Evolutionary conservation across 139 green algal species (phyloP).

Genomic region (Haematococcus lacustris): DNA sequence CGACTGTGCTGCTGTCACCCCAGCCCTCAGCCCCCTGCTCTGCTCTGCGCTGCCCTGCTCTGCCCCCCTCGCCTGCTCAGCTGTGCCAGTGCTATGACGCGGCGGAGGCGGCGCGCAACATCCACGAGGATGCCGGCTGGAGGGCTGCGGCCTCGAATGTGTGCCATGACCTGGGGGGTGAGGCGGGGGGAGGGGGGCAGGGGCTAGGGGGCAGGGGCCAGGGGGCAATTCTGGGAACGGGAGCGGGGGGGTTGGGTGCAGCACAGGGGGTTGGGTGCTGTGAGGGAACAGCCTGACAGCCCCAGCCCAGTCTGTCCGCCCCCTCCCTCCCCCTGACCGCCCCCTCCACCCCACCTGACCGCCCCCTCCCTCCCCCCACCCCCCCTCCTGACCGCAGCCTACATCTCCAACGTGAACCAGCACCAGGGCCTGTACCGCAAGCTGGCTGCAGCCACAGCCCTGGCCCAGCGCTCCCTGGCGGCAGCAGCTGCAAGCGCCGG

Average conservation of each 20-base stretch:
- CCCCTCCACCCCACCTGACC: not conserved
- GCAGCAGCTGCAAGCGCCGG: too few species aligned
- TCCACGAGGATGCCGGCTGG: conserved; percentile 23
- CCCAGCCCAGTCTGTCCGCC: not conserved
- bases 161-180: conserved; percentile 25
- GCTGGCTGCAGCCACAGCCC: not conserved
- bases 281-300: too few species aligned
- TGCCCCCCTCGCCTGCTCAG: too few species aligned
- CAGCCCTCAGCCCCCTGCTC: too few species aligned
- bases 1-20: too few species aligned
- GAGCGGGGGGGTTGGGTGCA: not conserved
- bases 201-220: not conserved
- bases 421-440: conserved; percentile 34
- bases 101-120: conserved; percentile 32
- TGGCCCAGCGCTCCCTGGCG: not conserved
- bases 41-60: too few species aligned
- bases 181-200: not conserved
- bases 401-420: conserved; percentile 36
- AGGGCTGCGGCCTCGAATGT: conserved; percentile 12
- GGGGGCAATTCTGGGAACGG: not conserved
- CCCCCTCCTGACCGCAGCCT: conserved; percentile 10
- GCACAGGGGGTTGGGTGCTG: not conserved
- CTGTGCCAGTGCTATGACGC: conserved; percentile 41
- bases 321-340: conserved; percentile 1
- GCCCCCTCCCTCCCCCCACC: not conserved